A percentile compares a stretch with the other conserved stretches of the same genome.
Conservation (phyloP, 2,329 filamentous ascomycete genomes). For the Gyromitra esculenta region DNA sequence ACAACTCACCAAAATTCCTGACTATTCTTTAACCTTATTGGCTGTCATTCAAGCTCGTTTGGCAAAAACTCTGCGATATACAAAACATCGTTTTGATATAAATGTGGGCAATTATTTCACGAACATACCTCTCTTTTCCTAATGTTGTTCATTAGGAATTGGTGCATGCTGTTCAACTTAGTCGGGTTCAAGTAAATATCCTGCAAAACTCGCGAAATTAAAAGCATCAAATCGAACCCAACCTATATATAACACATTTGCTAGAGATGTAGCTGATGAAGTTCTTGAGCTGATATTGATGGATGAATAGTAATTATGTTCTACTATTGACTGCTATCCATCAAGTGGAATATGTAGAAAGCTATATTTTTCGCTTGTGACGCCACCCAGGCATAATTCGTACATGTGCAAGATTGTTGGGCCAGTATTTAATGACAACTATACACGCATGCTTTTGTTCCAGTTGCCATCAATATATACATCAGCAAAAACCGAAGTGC, state of each 20-base stretch:
- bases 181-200: not conserved
- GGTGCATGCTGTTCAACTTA: conserved; percentile 3
- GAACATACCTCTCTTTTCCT: conserved; percentile 6
- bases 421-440: not conserved
- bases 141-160: not conserved
- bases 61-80: conserved; percentile 13
- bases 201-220: not conserved
- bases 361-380: not conserved
- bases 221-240: not conserved
- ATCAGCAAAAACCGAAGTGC: too few relatives aligned
- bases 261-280: not conserved
- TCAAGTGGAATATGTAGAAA: not conserved
- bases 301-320: conserved; percentile 18
- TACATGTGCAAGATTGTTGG: not conserved
- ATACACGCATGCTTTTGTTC: not conserved
- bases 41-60: conserved; percentile 6
- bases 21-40: conserved; percentile 15
- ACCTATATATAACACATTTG: conserved; percentile 1
- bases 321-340: conserved; percentile 3
- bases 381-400: not conserved
- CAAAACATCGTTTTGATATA: conserved; percentile 15
- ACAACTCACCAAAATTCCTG: not conserved
- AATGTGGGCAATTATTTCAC: conserved; percentile 38
- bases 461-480: not conserved
- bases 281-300: not conserved